These are phyloP conservation scores for Lobosporangium transversale DNA, from an alignment of 192 early-diverging fungal species.

Conservation along the genomic window DNA sequence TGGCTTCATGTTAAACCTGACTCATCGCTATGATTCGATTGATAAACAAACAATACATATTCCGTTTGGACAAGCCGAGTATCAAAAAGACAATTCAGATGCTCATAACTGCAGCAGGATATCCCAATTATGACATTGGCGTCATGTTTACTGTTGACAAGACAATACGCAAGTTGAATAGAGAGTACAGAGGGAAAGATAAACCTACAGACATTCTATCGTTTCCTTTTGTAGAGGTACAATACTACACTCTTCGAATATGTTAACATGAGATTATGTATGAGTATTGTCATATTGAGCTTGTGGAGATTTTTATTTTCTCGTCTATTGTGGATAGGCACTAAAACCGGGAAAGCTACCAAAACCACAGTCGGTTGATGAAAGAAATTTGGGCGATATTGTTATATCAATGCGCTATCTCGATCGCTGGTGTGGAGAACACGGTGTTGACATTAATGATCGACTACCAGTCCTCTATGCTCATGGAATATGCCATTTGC, in stretches of 20 bases:
- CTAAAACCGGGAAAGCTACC: constrained; percentile 53
- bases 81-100: constrained; percentile 40
- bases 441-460: constrained; percentile 56
- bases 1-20: not conserved
- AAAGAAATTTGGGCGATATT: constrained; percentile 70
- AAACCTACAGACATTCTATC: constrained; percentile 71
- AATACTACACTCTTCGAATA: too few species aligned
- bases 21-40: constrained; percentile 40
- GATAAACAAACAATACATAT: constrained; percentile 33
- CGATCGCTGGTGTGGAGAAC: constrained; percentile 53
- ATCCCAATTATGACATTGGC: constrained; percentile 69
- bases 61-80: constrained; percentile 4
- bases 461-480: constrained; percentile 67
- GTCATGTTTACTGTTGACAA: constrained; percentile 63
- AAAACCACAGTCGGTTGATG: constrained; percentile 53
- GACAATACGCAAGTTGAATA: constrained; percentile 61
- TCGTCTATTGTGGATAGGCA: too few species aligned
- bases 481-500: constrained; percentile 74
- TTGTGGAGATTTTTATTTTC: too few species aligned
- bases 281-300: too few species aligned
- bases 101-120: constrained; percentile 61
- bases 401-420: constrained; percentile 69
- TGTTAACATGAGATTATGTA: too few species aligned
- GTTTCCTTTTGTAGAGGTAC: constrained; percentile 68
- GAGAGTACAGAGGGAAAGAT: constrained; percentile 60